Conservation (phyloP, 2,329 filamentous ascomycete species). For the Pseudogymnoascus sp. region DNA sequence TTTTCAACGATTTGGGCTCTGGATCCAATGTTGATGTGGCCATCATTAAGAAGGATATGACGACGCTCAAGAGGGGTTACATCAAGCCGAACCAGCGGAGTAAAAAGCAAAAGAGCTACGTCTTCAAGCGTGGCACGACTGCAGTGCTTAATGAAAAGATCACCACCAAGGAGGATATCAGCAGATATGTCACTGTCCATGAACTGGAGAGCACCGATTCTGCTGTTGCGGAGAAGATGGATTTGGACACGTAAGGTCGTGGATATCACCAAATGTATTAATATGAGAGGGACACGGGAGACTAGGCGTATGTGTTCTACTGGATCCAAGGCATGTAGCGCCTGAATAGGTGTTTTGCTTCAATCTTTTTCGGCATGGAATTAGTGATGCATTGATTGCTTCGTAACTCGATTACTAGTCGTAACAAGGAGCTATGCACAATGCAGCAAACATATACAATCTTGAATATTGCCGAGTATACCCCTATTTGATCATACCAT, state of each 20-base stretch:
- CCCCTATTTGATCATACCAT: constrained; percentile 2
- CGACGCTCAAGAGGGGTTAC: constrained; percentile 85
- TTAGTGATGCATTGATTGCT: neutral
- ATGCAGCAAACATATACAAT: neutral
- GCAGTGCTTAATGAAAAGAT: constrained; percentile 94
- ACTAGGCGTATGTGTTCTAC: constrained; percentile 7
- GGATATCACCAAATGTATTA: constrained; percentile 8
- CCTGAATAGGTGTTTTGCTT: constrained; percentile 6
- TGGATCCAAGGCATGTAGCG: neutral
- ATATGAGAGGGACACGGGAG: constrained; percentile 3
- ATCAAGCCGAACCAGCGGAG: constrained; percentile 87
- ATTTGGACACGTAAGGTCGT: constrained; percentile 50
- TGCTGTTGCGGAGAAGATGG: constrained; percentile 63
- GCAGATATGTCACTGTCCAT: constrained; percentile 87
- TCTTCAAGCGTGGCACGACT: constrained; percentile 85
- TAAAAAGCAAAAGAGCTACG: constrained; percentile 88
- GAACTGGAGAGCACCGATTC: constrained; percentile 53
- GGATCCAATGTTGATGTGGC: constrained; percentile 97
- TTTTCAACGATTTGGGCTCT: constrained; percentile 96
- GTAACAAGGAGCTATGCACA: neutral
- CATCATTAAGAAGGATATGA: constrained; percentile 92
- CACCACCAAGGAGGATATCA: constrained; percentile 87
- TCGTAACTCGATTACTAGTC: neutral
- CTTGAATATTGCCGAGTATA: neutral
- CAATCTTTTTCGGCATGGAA: neutral